These are phyloP conservation scores for Bipolaris cookei DNA, from an alignment of 2,329 filamentous ascomycete species.

Conservation along the genomic window DNA sequence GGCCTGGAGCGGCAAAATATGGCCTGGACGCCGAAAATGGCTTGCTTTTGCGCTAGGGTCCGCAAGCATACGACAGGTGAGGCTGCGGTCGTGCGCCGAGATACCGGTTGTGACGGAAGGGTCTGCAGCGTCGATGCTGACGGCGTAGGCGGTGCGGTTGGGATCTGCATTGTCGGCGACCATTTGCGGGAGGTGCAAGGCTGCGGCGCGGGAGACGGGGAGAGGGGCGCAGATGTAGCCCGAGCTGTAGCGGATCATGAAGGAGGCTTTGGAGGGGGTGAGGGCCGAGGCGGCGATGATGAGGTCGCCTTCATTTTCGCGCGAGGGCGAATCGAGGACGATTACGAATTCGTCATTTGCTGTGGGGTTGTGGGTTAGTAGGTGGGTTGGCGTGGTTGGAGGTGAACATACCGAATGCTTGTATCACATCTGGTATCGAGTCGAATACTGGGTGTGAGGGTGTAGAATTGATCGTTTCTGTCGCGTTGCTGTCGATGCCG, in stretches of 20 bases:
- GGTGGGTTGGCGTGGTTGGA: neutral
- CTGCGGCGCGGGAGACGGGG: constrained; percentile 68
- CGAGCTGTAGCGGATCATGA: constrained; percentile 88
- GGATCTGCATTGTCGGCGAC: constrained; percentile 77
- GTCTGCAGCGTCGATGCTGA: constrained; percentile 82
- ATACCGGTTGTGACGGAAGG: constrained; percentile 79
- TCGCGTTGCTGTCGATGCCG: constrained; percentile 26
- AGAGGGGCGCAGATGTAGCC: constrained; percentile 92
- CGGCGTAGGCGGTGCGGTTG: constrained; percentile 89
- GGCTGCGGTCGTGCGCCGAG: constrained; percentile 81
- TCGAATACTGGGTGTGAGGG: constrained; percentile 52
- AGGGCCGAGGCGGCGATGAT: constrained; percentile 89
- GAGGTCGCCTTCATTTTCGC: constrained; percentile 98
- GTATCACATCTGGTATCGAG: constrained; percentile 55
- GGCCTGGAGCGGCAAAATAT: constrained; percentile 85
- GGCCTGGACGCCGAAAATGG: constrained; percentile 81
- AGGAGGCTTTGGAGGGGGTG: constrained; percentile 90
- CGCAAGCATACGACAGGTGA: constrained; percentile 81
- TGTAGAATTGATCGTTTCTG: constrained; percentile 30
- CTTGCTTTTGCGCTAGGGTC: constrained; percentile 60
- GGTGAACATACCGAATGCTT: constrained; percentile 50
- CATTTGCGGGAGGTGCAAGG: constrained; percentile 88
- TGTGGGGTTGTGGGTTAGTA: constrained; percentile 20
- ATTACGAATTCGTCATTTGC: constrained; percentile 84
- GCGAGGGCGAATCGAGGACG: constrained; percentile 87